phyloP scores from a whole-genome alignment of 106 monocot genomes.

The Platanthera zijinensis region DNA sequence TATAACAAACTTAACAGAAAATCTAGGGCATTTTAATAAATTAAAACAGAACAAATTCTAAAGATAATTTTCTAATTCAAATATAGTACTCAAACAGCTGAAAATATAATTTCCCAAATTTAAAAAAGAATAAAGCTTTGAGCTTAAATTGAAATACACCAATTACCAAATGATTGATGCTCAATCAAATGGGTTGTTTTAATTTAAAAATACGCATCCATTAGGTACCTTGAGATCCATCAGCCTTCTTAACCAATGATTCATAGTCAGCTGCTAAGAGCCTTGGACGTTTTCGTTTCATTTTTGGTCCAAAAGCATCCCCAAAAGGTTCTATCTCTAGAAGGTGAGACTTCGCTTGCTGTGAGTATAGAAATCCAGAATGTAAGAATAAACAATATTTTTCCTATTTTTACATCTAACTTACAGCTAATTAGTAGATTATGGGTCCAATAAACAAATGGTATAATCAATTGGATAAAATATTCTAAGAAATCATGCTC shows the following conservation, averaged over 20 bases:
- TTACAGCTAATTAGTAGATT: neutral
- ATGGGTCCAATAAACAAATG: neutral
- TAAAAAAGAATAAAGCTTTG: neutral
- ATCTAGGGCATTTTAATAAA: neutral
- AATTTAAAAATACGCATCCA: neutral
- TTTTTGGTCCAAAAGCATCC: constrained; percentile 93
- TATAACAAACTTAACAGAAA: neutral
- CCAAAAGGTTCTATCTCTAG: constrained; percentile 73
- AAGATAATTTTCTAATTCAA: neutral
- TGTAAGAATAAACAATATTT: neutral
- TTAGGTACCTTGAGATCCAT: constrained; percentile 71
- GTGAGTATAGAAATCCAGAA: constrained; percentile 2
- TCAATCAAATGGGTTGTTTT: neutral
- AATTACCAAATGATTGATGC: neutral
- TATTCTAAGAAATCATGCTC: neutral
- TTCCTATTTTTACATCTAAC: neutral
- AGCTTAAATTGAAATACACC: neutral
- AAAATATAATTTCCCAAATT: neutral
- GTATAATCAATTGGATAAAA: neutral
- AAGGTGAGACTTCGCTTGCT: constrained; percentile 90
- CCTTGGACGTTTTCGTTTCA: constrained; percentile 80
- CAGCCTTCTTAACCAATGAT: constrained; percentile 67
- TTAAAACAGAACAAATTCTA: neutral
- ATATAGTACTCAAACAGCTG: neutral
- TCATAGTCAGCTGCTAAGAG: constrained; percentile 73